A percentile compares a stretch with the other conserved stretches of the same genome.
These are phyloP conservation scores for Medicago lupulina DNA, from an alignment of 306 rosid species.

Conservation along the genomic window DNA sequence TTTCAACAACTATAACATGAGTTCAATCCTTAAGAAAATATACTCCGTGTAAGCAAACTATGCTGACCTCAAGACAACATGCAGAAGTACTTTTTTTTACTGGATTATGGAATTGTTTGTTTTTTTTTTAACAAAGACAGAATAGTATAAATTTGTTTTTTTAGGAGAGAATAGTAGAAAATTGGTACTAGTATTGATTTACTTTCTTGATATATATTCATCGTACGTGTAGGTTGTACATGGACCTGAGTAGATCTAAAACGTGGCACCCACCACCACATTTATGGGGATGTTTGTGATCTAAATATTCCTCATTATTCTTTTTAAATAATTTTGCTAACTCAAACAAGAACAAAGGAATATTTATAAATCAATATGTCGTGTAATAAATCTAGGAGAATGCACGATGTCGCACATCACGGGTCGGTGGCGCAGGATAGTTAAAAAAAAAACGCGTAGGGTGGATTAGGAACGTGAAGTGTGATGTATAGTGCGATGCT, in stretches of 20 bases:
- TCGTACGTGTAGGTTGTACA: background rate
- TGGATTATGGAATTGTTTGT: too few relatives aligned
- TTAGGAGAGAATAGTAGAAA: background rate
- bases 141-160: too few relatives aligned
- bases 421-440: background rate
- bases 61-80: too few relatives aligned
- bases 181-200: too few relatives aligned
- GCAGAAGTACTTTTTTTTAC: too few relatives aligned
- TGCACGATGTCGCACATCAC: conserved; percentile 1
- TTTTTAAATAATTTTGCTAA: background rate
- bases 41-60: too few relatives aligned
- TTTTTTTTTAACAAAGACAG: too few relatives aligned
- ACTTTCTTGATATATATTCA: background rate
- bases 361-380: too few relatives aligned
- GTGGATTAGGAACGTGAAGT: background rate
- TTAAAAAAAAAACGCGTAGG: background rate
- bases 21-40: too few relatives aligned
- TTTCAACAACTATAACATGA: too few relatives aligned
- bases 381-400: background rate
- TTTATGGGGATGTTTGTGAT: conserved; percentile 7
- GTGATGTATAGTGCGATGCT: background rate
- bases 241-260: background rate
- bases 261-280: conserved; percentile 5
- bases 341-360: background rate
- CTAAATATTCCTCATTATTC: background rate